Percentiles rank a stretch among this genome's conserved stretches.
Evolutionary conservation across 306 rosid genomes (phyloP).

Genomic region (Psophocarpus tetragonolobus): DNA sequence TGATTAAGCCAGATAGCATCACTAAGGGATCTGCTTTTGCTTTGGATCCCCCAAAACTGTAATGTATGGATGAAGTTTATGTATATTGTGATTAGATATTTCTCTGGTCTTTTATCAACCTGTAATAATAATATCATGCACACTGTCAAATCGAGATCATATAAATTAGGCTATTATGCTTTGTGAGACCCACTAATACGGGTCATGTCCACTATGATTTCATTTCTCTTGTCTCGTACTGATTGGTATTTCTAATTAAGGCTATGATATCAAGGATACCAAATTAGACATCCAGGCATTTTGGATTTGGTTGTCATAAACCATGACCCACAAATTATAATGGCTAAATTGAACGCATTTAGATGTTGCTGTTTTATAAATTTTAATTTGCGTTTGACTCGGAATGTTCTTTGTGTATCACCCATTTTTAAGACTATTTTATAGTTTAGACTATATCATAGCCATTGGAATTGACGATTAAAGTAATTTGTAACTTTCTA

Average conservation of each 20-base stretch:
- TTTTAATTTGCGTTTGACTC: background rate
- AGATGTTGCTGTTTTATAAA: conserved; percentile 7
- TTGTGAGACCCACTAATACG: conserved; percentile 18
- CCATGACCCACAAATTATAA: conserved; percentile 16
- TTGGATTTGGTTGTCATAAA: conserved; percentile 7
- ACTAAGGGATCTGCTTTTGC: conserved; percentile 25
- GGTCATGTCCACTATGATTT: conserved; percentile 9
- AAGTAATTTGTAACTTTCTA: background rate
- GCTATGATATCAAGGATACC: conserved; percentile 4
- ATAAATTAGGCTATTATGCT: conserved; percentile 23
- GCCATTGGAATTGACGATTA: background rate
- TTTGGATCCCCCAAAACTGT: conserved; percentile 31
- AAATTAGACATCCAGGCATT: background rate
- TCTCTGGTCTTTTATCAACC: conserved; percentile 26
- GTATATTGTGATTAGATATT: conserved; percentile 35
- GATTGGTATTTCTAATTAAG: background rate
- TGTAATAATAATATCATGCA: conserved; percentile 26
- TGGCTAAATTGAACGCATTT: conserved; percentile 13
- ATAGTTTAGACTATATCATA: background rate
- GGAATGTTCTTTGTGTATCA: background rate
- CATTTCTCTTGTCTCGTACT: background rate
- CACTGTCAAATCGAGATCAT: conserved; percentile 20
- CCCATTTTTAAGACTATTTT: background rate
- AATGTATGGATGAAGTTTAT: conserved; percentile 30
- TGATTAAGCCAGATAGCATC: conserved; percentile 28